Evolutionary conservation across 2,329 filamentous ascomycete species (phyloP).

Genomic region (Colletotrichum theobromicola): DNA sequence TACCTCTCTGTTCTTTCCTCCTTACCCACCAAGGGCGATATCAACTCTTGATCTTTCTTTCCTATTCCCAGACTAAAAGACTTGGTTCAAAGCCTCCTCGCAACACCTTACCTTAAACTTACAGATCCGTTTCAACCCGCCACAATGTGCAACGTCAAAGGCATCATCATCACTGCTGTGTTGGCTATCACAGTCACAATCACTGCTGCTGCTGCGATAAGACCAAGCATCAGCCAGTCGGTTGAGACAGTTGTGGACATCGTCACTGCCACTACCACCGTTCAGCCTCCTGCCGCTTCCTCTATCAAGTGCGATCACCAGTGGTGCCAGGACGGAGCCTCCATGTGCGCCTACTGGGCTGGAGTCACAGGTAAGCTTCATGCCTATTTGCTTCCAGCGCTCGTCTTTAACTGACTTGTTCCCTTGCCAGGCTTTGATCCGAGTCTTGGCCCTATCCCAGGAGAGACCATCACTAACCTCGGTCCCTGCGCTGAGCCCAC

Average conservation of each 20-base stretch:
- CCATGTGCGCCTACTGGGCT: constrained; percentile 33
- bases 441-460: constrained; percentile 28
- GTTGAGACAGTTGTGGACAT: neutral
- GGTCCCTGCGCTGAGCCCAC: neutral
- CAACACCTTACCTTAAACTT: neutral
- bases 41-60: neutral
- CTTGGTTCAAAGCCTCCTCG: neutral
- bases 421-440: constrained; percentile 26
- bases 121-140: neutral
- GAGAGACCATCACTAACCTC: constrained; percentile 29
- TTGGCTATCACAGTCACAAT: neutral
- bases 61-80: neutral
- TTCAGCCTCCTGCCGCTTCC: neutral
- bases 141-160: neutral
- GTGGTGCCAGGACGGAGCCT: constrained; percentile 27
- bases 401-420: neutral
- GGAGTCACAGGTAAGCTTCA: constrained; percentile 26
- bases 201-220: neutral
- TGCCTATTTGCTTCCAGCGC: neutral
- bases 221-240: neutral
- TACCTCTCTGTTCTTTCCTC: no score
- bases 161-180: neutral
- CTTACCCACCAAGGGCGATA: neutral
- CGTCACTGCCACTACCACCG: neutral
- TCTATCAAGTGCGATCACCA: constrained; percentile 27